Evolutionary conservation across 371 early-diverging fungal genomes (phyloP).

Genomic region (Chytridium lagenaria): DNA sequence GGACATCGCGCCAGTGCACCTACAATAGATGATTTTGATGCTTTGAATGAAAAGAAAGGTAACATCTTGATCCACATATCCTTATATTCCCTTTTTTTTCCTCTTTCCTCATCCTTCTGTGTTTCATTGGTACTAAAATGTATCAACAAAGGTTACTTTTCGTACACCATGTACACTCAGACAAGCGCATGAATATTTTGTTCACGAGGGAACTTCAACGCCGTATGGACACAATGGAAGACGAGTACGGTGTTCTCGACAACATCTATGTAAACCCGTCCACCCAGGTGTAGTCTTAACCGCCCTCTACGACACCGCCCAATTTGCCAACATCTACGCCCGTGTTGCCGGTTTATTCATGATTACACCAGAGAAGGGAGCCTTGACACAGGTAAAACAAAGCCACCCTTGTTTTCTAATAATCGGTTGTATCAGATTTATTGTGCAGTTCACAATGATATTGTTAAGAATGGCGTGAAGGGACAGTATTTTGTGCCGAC

Average conservation of each 20-base stretch:
- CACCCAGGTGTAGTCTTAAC: conserved; percentile 49
- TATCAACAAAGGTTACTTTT: neutral
- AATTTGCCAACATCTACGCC: neutral
- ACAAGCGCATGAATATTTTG: conserved; percentile 50
- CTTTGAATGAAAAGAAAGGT: neutral
- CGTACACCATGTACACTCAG: conserved; percentile 30
- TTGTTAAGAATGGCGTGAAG: conserved; percentile 28
- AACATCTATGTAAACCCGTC: conserved; percentile 40
- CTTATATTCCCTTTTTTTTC: too few species aligned
- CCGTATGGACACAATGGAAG: conserved; percentile 43
- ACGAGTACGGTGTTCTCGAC: conserved; percentile 34
- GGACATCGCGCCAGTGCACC: conserved; percentile 43
- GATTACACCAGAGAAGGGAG: conserved; percentile 38
- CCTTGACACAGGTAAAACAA: conserved; percentile 34
- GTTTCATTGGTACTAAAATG: neutral
- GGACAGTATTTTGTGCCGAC: conserved; percentile 46
- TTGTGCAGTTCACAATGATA: conserved; percentile 26
- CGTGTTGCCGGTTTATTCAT: conserved; percentile 16
- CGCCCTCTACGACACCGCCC: neutral
- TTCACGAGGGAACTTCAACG: conserved; percentile 53
- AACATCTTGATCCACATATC: too few species aligned
- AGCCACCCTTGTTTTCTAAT: conserved; percentile 17
- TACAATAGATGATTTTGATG: neutral
- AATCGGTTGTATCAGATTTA: conserved; percentile 43
- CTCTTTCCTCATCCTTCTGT: neutral